A percentile compares a stretch with the other conserved stretches of the same genome.
Evolutionary conservation across 306 rosid genomes (phyloP).

Genomic region (Pterocarpus santalinus): DNA sequence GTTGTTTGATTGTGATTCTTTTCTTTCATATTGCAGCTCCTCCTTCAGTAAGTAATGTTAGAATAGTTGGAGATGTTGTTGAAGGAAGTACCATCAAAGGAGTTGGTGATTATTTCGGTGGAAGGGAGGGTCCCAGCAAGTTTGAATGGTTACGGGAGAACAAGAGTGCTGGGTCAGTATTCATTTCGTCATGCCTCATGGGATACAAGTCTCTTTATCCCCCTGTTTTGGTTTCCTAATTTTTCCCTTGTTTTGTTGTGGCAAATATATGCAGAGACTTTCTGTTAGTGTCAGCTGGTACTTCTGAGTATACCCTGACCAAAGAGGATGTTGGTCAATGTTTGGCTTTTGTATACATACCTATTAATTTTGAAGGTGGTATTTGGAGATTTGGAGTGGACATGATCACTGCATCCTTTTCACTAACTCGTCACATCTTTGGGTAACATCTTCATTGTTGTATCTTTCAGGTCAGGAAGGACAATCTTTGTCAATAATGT

Average conservation of each 20-base stretch:
- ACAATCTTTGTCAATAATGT: conserved; percentile 67
- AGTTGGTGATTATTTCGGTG: conserved; percentile 95
- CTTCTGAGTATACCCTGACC: conserved; percentile 83
- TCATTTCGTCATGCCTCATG: conserved; percentile 24
- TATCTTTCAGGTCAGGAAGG: conserved; percentile 89
- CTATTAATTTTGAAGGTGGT: conserved; percentile 93
- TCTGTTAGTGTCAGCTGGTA: conserved; percentile 75
- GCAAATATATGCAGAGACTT: conserved; percentile 63
- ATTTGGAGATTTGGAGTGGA: conserved; percentile 34
- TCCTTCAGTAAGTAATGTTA: conserved; percentile 85
- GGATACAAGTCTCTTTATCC: not conserved
- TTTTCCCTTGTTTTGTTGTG: conserved; percentile 40
- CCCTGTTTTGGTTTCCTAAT: conserved; percentile 31
- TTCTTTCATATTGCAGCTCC: conserved; percentile 68
- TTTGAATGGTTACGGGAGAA: conserved; percentile 91
- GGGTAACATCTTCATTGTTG: conserved; percentile 39
- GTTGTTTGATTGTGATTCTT: conserved; percentile 27
- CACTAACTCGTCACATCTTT: conserved; percentile 32
- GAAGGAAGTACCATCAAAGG: conserved; percentile 88
- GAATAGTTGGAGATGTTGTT: conserved; percentile 81
- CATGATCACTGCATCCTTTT: conserved; percentile 30
- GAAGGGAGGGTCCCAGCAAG: conserved; percentile 99
- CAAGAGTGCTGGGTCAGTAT: conserved; percentile 78
- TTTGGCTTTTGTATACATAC: conserved; percentile 81
- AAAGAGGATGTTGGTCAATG: conserved; percentile 88